Percentiles rank a stretch among this genome's conserved stretches.
phyloP scores from a whole-genome alignment of 2,329 filamentous ascomycete genomes.

The Exophiala dermatitidis region DNA sequence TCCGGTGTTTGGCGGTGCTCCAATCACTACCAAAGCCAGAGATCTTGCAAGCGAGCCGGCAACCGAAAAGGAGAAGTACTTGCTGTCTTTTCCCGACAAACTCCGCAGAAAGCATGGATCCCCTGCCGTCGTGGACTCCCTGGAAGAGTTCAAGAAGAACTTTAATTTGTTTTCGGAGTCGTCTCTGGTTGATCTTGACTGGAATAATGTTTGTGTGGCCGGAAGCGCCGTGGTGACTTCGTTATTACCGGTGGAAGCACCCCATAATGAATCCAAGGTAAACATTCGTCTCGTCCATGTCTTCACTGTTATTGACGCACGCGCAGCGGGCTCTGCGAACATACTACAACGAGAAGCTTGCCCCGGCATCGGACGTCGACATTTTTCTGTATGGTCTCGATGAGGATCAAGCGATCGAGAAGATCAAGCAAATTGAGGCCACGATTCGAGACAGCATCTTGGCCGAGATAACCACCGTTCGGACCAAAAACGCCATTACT shows the following conservation, averaged over 20 bases:
- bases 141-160: slow-evolving; percentile 69
- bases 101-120: slow-evolving; percentile 57
- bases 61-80: slow-evolving; percentile 31
- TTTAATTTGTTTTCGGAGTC: slow-evolving; percentile 78
- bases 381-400: slow-evolving; percentile 75
- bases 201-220: slow-evolving; percentile 73
- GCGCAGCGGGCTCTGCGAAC: slow-evolving; percentile 40
- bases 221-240: slow-evolving; percentile 76
- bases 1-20: slow-evolving; percentile 31
- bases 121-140: slow-evolving; percentile 58
- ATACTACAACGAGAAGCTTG: slow-evolving; percentile 76
- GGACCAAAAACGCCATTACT: slow-evolving; percentile 81
- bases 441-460: slow-evolving; percentile 69
- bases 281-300: not conserved
- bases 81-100: slow-evolving; percentile 35
- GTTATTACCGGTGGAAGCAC: slow-evolving; percentile 61
- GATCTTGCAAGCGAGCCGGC: slow-evolving; percentile 30
- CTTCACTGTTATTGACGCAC: not conserved
- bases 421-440: slow-evolving; percentile 74
- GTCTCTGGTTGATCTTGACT: slow-evolving; percentile 66
- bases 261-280: slow-evolving; percentile 54
- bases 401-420: slow-evolving; percentile 69
- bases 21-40: slow-evolving; percentile 31
- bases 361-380: slow-evolving; percentile 79
- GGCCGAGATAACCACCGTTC: slow-evolving; percentile 73